Evolutionary conservation across 2,329 filamentous ascomycete species (phyloP).

Genomic region (Exserohilum rostratum): DNA sequence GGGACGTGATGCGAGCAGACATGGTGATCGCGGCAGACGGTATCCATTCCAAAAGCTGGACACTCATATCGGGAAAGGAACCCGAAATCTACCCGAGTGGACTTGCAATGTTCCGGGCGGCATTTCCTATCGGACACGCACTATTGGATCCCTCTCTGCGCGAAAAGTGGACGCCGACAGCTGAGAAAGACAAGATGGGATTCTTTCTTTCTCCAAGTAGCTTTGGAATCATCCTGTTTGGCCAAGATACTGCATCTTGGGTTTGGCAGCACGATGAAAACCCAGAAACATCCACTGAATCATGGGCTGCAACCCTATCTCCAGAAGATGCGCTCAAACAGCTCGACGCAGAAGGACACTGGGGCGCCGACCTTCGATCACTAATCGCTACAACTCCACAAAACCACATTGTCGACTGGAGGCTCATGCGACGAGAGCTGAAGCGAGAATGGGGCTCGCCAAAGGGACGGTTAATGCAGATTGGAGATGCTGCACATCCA

Average conservation of each 20-base stretch:
- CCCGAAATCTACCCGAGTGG: constrained; percentile 1
- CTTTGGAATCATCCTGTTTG: no score
- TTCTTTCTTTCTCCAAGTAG: constrained; percentile 4
- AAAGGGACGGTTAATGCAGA: no score
- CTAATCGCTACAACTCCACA: no score
- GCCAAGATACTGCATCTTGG: not conserved
- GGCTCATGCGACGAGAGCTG: no score
- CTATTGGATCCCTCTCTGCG: not conserved
- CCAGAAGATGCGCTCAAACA: no score
- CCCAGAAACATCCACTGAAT: not conserved
- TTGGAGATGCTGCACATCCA: no score
- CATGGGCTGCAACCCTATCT: constrained; percentile 2
- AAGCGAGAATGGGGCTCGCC: no score
- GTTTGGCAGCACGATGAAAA: constrained; percentile 2
- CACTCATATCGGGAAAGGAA: not conserved
- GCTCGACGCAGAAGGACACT: no score
- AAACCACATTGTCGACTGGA: no score
- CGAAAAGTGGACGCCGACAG: not conserved
- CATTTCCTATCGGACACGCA: not conserved
- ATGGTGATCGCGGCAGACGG: no score
- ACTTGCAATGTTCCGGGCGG: constrained; percentile 1
- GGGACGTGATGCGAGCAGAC: no score
- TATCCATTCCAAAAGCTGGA: not conserved
- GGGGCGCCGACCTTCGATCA: no score
- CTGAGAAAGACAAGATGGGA: constrained; percentile 1